Evolutionary conservation across 2,329 filamentous ascomycete species (phyloP), one percentile per base, ranked within the genome.

Genomic region (Tolypocladium amazonense): DNA sequence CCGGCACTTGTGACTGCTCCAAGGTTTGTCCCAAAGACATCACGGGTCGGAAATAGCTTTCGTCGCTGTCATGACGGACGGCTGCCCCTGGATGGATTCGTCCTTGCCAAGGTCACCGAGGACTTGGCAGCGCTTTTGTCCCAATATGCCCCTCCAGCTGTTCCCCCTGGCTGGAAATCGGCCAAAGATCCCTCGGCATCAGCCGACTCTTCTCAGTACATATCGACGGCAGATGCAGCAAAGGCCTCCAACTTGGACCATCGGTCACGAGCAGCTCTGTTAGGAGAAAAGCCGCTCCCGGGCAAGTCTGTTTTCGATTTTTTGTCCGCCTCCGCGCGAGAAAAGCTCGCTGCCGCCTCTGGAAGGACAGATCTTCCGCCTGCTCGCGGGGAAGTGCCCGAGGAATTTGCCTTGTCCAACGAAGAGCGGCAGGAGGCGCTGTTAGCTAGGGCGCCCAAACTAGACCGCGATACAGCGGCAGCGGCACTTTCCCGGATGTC

Each of bases 291-390:
- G 45, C 63, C 66, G 41, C 77, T 97, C 0, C 92, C 92, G 0
- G 90, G 91, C 0, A 97, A 97, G 75, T 97, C 94, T 0, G 87
- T 99, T 3, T 99, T 97, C 71, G 92, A 97, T 73, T 99, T 89
- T 72, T 81, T 99, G 64, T 89, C 89, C 0, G 80, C 90, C 0
- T 82, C 88, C 39, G 85, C 89, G 4, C 86, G 94, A 62, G 88
- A 93, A 57, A 85, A 87, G 33, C 81, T 99, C 53, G 91, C 82
- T 3, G 80, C 84, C 14, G 86, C 86, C 1, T 91, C 90, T 2
- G 92, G 92, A 1, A 91, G 86, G 60, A 74, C 75, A 3, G 84
- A 93, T 68, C 81, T 99, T 2, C 94, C 94, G 0, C 84, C 85
- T 9, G 94, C 88, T 0, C 77, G 87, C 1, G 86, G 89, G 58